Base-by-base conservation (phyloP, 495 filamentous ascomycete genomes). In the Neurospora intermedia region DNA sequence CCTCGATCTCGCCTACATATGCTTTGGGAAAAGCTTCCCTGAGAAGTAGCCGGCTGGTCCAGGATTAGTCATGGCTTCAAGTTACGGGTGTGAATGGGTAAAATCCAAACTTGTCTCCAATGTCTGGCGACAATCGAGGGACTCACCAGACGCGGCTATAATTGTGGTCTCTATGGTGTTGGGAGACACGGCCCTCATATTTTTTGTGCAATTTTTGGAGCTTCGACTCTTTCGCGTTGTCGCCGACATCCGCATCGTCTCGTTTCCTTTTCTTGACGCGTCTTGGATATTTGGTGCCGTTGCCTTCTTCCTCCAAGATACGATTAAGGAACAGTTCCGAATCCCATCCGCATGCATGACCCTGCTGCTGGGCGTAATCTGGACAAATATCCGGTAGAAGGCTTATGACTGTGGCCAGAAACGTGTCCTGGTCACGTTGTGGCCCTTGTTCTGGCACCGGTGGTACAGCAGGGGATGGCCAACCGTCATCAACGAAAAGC, bases 351-450 rank as follows among this genome's bases (percentile, higher is more conserved):
- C 77, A 59, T 23, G 75, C 66, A 4, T 42, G 6, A 2, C 48
- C 71, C n/a, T 79, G 27, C 8, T 72, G 35, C 7, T 70, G 35
- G 2, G 83, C 70, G 59, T 81, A 80, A 0, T 82, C 71, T 0
- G 41, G 79, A 69, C 81, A 84, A 8, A 85, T 82, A 48, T 85
- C 79, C 0, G 84, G 83, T 70, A 85, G 84, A 35, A 66, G 54
- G 23, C 15, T 27, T 66, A 66, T 66, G 23, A 66, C 54, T 16
- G 23, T 66, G 15, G 27, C 54, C 27, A 66, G 27, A 66, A 66
- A 66, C 54, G 54, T 66, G 54, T 66, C 54, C 13, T 15, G 54
- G 27, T 66, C 27, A 38, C 15, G 54, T 35, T 18, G 54, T 35
- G 27, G 54, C 54, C 13, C 13, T 66, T 66, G 13, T 66, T 27